Evolutionary conservation across 140 eudicot species (phyloP).

Genomic region (Senecio squalidus): DNA sequence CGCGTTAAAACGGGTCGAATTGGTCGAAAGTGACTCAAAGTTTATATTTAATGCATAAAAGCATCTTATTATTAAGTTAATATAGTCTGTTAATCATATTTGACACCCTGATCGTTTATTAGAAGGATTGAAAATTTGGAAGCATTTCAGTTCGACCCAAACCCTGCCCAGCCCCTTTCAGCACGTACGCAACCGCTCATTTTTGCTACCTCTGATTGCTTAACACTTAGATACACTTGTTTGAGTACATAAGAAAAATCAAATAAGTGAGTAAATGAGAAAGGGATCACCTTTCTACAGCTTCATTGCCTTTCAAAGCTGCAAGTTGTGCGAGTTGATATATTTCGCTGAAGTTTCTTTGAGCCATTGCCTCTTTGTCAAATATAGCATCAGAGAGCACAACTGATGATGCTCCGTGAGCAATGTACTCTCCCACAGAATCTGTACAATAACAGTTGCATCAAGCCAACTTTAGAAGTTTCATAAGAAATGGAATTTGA

Average conservation of each 20-base stretch:
- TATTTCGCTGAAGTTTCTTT: constrained; percentile 39
- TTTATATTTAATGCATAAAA: neutral
- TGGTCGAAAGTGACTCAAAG: neutral
- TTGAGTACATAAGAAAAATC: neutral
- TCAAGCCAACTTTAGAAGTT: constrained; percentile 10
- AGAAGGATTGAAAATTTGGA: neutral
- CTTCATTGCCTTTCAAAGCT: constrained; percentile 39
- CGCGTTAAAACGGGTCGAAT: neutral
- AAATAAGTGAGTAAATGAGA: constrained; percentile 6
- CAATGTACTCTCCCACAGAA: constrained; percentile 49
- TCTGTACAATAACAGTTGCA: constrained; percentile 22
- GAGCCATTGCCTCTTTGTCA: constrained; percentile 61
- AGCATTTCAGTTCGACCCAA: neutral
- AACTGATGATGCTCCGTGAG: constrained; percentile 75
- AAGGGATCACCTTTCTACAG: constrained; percentile 40
- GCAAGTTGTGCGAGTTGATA: constrained; percentile 54
- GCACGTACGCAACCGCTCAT: neutral
- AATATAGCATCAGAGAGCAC: constrained; percentile 90
- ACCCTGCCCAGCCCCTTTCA: neutral
- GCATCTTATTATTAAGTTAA: neutral
- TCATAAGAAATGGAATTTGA: neutral
- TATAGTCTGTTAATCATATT: neutral
- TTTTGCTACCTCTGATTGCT: neutral
- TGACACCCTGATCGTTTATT: neutral
- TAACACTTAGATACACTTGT: neutral